Conservation (phyloP, 1,139 yeast species). For the Magnusiomyces ingens region DNA sequence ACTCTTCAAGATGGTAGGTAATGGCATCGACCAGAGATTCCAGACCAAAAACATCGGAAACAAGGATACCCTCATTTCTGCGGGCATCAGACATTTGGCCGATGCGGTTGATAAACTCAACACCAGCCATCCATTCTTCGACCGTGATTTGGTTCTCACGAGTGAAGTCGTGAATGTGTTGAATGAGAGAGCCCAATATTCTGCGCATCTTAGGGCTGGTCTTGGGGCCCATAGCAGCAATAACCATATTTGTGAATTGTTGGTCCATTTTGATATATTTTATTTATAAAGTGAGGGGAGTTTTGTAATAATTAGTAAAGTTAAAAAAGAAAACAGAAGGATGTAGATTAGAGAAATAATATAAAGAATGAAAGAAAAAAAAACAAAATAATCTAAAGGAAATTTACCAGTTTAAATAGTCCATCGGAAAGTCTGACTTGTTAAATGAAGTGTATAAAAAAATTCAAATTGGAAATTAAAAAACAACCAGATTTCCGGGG, state of each 20-base stretch:
- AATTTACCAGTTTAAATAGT: neutral
- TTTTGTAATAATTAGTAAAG: neutral
- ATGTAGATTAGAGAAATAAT: neutral
- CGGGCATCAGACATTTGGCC: constrained; percentile 34
- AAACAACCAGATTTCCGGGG: too few species aligned
- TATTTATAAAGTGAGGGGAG: neutral
- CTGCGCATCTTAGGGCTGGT: constrained; percentile 29
- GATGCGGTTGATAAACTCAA: constrained; percentile 32
- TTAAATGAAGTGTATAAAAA: too few species aligned
- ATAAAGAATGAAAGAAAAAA: too few species aligned
- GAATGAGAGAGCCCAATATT: constrained; percentile 30
- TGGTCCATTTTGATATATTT: neutral
- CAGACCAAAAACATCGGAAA: constrained; percentile 34
- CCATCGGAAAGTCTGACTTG: neutral
- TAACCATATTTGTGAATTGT: constrained; percentile 28
- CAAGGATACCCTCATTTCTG: constrained; percentile 34
- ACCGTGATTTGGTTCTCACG: constrained; percentile 34
- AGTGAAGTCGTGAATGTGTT: constrained; percentile 36
- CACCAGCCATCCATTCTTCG: constrained; percentile 36
- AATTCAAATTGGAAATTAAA: too few species aligned
- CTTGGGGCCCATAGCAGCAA: constrained; percentile 32
- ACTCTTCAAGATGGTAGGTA: constrained; percentile 26
- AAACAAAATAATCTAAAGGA: neutral
- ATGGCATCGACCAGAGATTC: constrained; percentile 35
- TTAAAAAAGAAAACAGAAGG: neutral